phyloP scores from a whole-genome alignment of 2,329 filamentous ascomycete species.

The Colletotrichum sp. region DNA sequence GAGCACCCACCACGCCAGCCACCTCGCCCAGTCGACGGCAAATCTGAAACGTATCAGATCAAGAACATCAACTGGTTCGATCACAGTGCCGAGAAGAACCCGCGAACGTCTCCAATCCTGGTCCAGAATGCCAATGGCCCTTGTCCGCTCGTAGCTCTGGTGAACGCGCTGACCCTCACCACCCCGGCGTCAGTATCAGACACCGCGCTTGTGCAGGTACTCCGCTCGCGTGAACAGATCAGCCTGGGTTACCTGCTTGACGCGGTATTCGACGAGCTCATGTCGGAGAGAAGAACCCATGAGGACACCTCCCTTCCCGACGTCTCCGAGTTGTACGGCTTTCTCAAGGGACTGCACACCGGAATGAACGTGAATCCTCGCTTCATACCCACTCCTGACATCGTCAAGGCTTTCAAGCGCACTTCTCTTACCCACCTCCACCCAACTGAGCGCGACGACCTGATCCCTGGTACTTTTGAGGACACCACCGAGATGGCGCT shows the following conservation, averaged over 20 bases:
- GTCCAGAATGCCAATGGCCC: constrained; percentile 95
- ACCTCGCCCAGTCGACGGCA: constrained; percentile 43
- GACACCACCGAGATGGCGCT: constrained; percentile 87
- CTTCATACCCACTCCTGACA: constrained; percentile 68
- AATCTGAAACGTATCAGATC: constrained; percentile 85
- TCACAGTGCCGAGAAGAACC: constrained; percentile 58
- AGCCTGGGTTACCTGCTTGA: constrained; percentile 86
- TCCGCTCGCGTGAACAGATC: constrained; percentile 84
- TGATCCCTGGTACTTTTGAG: constrained; percentile 78
- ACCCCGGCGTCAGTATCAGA: constrained; percentile 67
- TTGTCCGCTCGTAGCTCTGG: constrained; percentile 88
- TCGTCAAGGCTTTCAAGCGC: constrained; percentile 51
- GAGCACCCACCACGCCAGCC: constrained; percentile 41
- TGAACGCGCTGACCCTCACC: constrained; percentile 89
- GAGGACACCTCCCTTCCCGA: constrained; percentile 75
- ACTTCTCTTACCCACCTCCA: constrained; percentile 59
- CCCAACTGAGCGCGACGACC: constrained; percentile 51
- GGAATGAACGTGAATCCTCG: constrained; percentile 98
- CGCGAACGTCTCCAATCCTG: constrained; percentile 83
- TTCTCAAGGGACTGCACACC: constrained; percentile 87
- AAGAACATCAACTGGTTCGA: constrained; percentile 91
- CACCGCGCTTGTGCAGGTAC: constrained; percentile 77
- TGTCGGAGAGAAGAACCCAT: constrained; percentile 73
- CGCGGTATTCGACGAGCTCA: constrained; percentile 91
- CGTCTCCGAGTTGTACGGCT: constrained; percentile 84